Evolutionary conservation across 345 rosid genomes (phyloP).

Genomic region (Boechera retrofracta): DNA sequence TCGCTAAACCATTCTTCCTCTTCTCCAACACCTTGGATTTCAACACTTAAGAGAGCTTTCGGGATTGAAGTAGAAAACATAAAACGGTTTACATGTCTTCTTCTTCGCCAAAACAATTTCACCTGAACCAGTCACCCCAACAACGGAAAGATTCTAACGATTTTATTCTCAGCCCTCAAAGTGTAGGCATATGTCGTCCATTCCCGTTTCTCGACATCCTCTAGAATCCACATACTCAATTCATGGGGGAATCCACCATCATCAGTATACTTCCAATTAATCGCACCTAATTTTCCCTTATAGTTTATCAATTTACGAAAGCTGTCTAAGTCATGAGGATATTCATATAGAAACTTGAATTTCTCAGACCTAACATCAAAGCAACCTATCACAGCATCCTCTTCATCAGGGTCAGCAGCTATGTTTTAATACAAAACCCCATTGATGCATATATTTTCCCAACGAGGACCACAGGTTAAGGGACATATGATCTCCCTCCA

Average conservation of each 20-base stretch:
- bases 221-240: background rate
- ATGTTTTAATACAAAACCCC: conserved; percentile 1
- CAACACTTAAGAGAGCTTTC: background rate
- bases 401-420: background rate
- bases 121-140: background rate
- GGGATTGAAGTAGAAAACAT: background rate
- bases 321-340: no score
- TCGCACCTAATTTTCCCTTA: background rate
- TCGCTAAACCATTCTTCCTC: no score
- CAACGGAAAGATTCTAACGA: background rate
- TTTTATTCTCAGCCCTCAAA: background rate
- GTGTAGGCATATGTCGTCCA: background rate
- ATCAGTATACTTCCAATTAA: no score
- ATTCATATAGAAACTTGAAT: background rate
- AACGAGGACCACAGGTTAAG: background rate
- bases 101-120: background rate
- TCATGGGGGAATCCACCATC: background rate
- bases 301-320: background rate
- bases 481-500: background rate
- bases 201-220: background rate
- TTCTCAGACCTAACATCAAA: background rate
- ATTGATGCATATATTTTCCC: background rate
- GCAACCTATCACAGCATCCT: background rate
- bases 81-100: background rate
- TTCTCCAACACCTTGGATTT: background rate